Percentiles rank a stretch among this genome's conserved stretches.
Evolutionary conservation across 192 early-diverging fungal species (phyloP).

Genomic region (Linderina pennispora): DNA sequence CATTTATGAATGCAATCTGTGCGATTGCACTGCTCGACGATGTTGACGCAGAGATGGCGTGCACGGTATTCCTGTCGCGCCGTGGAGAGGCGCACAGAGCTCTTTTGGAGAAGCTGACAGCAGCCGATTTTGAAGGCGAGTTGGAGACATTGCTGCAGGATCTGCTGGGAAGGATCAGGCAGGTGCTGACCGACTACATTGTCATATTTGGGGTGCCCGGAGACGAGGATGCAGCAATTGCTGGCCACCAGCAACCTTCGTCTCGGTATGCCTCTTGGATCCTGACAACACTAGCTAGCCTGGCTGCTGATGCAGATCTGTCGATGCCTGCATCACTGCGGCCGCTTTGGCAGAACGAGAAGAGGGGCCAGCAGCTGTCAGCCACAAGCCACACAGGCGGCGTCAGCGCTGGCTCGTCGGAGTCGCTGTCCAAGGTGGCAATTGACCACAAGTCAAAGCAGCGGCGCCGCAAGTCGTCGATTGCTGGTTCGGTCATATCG

Average conservation of each 20-base stretch:
- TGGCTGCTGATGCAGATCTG: conserved; percentile 34
- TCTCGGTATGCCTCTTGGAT: conserved; percentile 26
- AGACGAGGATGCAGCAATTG: not conserved
- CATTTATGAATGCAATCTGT: conserved; percentile 20
- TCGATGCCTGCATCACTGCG: conserved; percentile 9
- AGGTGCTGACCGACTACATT: conserved; percentile 23
- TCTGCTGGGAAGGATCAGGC: conserved; percentile 15
- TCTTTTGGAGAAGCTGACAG: conserved; percentile 5
- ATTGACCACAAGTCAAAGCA: conserved; percentile 7
- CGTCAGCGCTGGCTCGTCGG: conserved; percentile 1
- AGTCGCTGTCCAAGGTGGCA: conserved; percentile 1
- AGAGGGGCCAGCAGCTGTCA: not conserved
- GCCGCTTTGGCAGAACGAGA: not conserved
- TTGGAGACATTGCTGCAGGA: conserved; percentile 4
- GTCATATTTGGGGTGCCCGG: conserved; percentile 18
- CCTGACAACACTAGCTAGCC: conserved; percentile 28
- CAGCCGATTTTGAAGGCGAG: not conserved
- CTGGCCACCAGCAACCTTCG: not conserved
- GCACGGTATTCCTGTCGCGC: conserved; percentile 27
- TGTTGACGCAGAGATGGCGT: conserved; percentile 27
- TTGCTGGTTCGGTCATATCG: conserved; percentile 31
- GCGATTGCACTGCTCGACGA: conserved; percentile 32
- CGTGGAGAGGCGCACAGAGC: conserved; percentile 22
- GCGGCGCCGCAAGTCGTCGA: conserved; percentile 32
- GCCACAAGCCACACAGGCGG: not conserved